These are phyloP conservation scores for Gleditsia sinensis DNA, from an alignment of 306 rosid species.

Conservation along the genomic window DNA sequence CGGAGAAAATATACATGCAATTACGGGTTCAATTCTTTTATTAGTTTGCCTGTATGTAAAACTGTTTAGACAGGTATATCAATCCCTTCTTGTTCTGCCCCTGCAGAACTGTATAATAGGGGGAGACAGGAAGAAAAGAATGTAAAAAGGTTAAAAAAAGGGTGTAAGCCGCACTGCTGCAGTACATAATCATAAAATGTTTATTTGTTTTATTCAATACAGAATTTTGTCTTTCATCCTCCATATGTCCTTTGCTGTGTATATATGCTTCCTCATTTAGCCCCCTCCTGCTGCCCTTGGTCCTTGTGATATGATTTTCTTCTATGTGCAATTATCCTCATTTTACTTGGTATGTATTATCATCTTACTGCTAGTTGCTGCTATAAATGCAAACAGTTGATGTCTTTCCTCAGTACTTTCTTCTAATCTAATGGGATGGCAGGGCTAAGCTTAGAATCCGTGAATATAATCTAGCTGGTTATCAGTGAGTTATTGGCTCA, in stretches of 20 bases:
- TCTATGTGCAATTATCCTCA: not conserved
- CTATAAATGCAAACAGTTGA: not conserved
- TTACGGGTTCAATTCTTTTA: slow-evolving; percentile 75
- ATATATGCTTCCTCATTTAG: not conserved
- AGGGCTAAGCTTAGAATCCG: not conserved
- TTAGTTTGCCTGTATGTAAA: slow-evolving; percentile 75
- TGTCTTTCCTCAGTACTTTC: not conserved
- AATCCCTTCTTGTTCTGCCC: slow-evolving; percentile 44
- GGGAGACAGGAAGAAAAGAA: slow-evolving; percentile 41
- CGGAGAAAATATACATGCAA: slow-evolving; percentile 40
- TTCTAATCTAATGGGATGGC: not conserved
- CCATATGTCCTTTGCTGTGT: not conserved
- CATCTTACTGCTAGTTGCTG: not conserved
- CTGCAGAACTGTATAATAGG: slow-evolving; percentile 66
- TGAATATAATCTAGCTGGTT: not conserved
- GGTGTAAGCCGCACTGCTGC: slow-evolving; percentile 38
- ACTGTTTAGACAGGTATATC: slow-evolving; percentile 64
- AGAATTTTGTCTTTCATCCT: slow-evolving; percentile 33
- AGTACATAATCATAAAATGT: slow-evolving; percentile 46
- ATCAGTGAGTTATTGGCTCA: no score
- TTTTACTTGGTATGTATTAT: not conserved
- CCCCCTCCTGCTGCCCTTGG: not conserved
- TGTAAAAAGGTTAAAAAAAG: slow-evolving; percentile 32
- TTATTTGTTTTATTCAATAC: slow-evolving; percentile 39
- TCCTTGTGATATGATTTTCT: not conserved